Evolutionary conservation across 2,329 filamentous ascomycete species (phyloP), one percentile per base, ranked within the genome.

Genomic region (Fusarium continuum): DNA sequence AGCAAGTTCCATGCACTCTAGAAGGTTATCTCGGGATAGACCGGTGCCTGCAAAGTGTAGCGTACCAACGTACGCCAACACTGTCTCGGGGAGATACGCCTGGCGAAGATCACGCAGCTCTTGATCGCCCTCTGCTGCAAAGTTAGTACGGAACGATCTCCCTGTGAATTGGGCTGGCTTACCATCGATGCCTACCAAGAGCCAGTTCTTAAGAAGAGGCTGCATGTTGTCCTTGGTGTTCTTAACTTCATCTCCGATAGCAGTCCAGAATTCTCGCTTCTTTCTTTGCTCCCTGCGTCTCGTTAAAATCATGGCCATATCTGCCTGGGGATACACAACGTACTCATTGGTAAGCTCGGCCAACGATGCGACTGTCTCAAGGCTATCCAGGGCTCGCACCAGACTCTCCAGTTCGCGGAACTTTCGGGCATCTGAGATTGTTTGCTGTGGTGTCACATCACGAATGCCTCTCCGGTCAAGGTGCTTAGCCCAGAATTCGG

Each of bases 1-100:
- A 2, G 92, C 89, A 14, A 99, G 81, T 56, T 97, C 91, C 91
- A 99, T 94, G 70, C 89, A 91, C 72, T 94, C 88, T 22, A 95
- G 83, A 16, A 96, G 82, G 65, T 90, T 85, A 55, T 94, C 91
- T 36, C 92, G 88, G 39, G 88, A 89, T 36, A 96, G 80, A 43
- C 86, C 83, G 40, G 87, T 88, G 4, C 92, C 92, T 0, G 91
- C 90, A 71, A 90, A 91, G 73, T 96, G 91, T 44, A 98, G 80
- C 2, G 91, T 88, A 69, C 86, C 89, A 72, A 95, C 87, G 74
- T 95, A 97, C 4, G 91, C 91, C 44, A 99, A 83, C 35, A 97
- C 82, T 16, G 91, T 85, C 74, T 97, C 93, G 3, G 95, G 93
- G 4, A 99, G 82, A 75, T 96, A 98, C 0, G 86, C 85, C 50